Evolutionary conservation across 2,329 filamentous ascomycete species (phyloP), one percentile per base, ranked within the genome.

Genomic region (Myrmaecium sp.): DNA sequence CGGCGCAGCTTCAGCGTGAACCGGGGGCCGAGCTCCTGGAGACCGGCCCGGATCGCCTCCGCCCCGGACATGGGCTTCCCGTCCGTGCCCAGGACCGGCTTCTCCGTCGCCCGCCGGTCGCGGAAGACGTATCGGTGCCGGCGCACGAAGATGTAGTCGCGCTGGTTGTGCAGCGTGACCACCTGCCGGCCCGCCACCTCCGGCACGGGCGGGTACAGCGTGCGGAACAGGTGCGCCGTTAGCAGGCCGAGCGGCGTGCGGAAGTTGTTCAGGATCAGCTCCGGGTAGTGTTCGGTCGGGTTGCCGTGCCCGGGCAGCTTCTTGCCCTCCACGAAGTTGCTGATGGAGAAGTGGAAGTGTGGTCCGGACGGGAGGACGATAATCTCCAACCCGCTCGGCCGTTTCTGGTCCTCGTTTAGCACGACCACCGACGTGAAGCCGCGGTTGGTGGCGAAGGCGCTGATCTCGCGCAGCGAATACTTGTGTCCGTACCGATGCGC

Each of bases 91-190:
- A 80, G 66, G 1, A 94, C 79, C 29, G 72, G 75, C 60, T 93
- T 94, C 57, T 95, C 89, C 0, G 75, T 83, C 30, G 70, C 63
- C 7, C 76, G 65, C 59, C 89, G 92, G 32, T 95, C 82, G 9
- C 89, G 69, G 57, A 98, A 94, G 2, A 92, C 68, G 45, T 98
- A 98, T 24, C 89, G 66, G 52, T 95, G 84, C 19, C 84, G 64
- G 4, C 89, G 66, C 27, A 95, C 66, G 50, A 98, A 98, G 40
- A 95, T 89, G 52, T 86, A 95, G 52, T 95, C 86, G 36, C 86
- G 75, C 58, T 93, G 84, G 41, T 94, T 94, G 53, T 94, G 83
- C 27, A 94, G 56, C 1, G 86, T 94, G 6, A 94, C 72, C 1
- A 94, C 84, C 44, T 94, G 84, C 14, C 86, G 64, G 4, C 86